Base-by-base conservation (phyloP, 306 rosid species). In the Rosa chinensis region DNA sequence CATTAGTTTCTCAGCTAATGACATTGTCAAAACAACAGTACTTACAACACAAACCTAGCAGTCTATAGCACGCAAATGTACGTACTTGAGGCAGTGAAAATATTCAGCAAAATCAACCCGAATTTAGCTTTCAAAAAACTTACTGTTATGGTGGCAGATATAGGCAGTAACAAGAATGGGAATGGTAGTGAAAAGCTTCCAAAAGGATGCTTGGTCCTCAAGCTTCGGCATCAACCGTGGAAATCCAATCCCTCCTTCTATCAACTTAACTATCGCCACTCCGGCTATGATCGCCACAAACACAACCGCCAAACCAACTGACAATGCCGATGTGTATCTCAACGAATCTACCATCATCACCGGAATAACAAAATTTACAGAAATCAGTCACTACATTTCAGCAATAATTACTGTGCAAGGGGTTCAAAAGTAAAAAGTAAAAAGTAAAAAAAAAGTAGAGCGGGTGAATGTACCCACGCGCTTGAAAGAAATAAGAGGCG, bases 131-230 rank as follows among this genome's bases (percentile, higher is more conserved):
- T 20, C 28, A 0, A 35, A 6, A 48, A 18, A 50, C 90, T 84
- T 78, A 91, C 93, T 78, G 75, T 91, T 89, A 66, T 89, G 90
- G 73, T 89, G 93, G 77, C 91, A 91, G 77, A 89, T 90, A 80
- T 89, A 90, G 53, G 95, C 87, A 45, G 91, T 91, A 82, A 91
- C 91, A 16, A 91, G 85, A 79, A 91, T 55, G 14, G 93, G 93
- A 76, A 87, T 72, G 55, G 91, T 83, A 47, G 93, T 87, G 83
- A 91, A 87, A 70, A 89, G 91, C 85, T 91, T 82, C 90, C 91
- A 91, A 77, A 89, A 91, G 6, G 93, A 91, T 11, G 85, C 87
- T 75, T 81, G 87, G 78, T 85, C 88, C 17, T 40, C 35, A 72
- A 85, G 78, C 61, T 84, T 75, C 3, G 90, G 90, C 93, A 84